Evolutionary conservation across 306 rosid species (phyloP), one percentile per base, ranked within the genome.

Genomic region (Casuarina equisetifolia): DNA sequence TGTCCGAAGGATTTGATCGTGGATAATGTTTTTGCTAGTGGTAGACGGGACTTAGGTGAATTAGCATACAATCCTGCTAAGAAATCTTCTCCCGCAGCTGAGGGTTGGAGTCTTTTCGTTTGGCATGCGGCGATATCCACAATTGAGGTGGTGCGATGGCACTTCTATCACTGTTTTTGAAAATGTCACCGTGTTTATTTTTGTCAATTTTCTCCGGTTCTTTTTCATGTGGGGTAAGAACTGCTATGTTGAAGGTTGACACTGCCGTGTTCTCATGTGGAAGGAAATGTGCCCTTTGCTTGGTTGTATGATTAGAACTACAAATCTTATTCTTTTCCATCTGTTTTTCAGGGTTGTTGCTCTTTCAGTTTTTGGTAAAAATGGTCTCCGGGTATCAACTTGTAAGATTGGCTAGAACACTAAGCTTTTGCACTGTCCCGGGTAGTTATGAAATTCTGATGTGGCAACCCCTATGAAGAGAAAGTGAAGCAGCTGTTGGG

Each of bases 21-120:
- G 89, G 83, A 83, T 85, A 80, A 84, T 88, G 80, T 85, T 79
- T 83, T 81, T 85, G 84, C 82, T 94, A 91, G 97, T 84, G 99
- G 97, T 82, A 82, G 90, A 75, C 89, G 99, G 80, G 97, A 90
- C 82, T 92, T 89, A 1, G 97, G 99, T 4, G 91, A 92, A 40
- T 92, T 84, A 32, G 92, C 91, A 53, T 91, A 91, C 89, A 92
- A 87, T 73, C 91, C 90, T 73, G 77, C 55, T n/a, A 86, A 82
- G 67, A 81, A 82, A 76, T 78, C 43, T 36, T 73, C 76, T 48
- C 55, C 72, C 51, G 15, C 78, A 20, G 12, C 44, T 62, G 39
- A 54, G 70, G 16, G 46, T 66, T 46, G 10, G 10, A 64, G 76
- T 81, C 57, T 59, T 61, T 50, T 16, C 49, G 43, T 13, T 68